These are phyloP conservation scores for Limtongia smithiae DNA, from an alignment of 805 yeast species.

Conservation along the genomic window DNA sequence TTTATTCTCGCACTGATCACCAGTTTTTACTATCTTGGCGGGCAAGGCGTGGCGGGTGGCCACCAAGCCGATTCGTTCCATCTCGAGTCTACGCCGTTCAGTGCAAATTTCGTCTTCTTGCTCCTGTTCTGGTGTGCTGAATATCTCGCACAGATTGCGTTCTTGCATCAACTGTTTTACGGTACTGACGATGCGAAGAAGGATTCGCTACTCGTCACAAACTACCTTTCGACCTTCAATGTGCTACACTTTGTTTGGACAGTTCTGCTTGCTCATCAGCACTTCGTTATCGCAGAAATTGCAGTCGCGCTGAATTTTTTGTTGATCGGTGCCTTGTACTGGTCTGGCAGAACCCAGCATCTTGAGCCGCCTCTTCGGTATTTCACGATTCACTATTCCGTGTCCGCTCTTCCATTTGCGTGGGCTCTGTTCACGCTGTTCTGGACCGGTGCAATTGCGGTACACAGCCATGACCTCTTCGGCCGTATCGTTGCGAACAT, in stretches of 20 bases:
- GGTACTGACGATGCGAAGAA: constrained; percentile 29
- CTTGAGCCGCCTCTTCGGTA: constrained; percentile 52
- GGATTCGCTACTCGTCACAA: constrained; percentile 40
- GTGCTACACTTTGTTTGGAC: constrained; percentile 61
- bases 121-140: constrained; percentile 58
- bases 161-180: constrained; percentile 33
- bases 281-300: constrained; percentile 58
- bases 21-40: constrained; percentile 54
- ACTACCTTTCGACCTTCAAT: constrained; percentile 67
- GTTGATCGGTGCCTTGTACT: constrained; percentile 54
- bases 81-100: constrained; percentile 63
- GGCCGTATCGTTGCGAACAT: constrained; percentile 70
- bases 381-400: constrained; percentile 58
- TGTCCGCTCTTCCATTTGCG: constrained; percentile 64
- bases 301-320: constrained; percentile 56
- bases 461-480: constrained; percentile 54
- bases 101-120: constrained; percentile 42
- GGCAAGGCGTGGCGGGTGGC: constrained; percentile 45
- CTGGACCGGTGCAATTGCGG: constrained; percentile 81
- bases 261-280: constrained; percentile 54
- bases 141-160: constrained; percentile 49
- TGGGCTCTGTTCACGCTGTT: constrained; percentile 72
- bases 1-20: constrained; percentile 56
- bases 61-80: constrained; percentile 20
- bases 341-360: constrained; percentile 51